Conservation (phyloP, 75 land plant species). For the Pseudotsuga menziesii region DNA sequence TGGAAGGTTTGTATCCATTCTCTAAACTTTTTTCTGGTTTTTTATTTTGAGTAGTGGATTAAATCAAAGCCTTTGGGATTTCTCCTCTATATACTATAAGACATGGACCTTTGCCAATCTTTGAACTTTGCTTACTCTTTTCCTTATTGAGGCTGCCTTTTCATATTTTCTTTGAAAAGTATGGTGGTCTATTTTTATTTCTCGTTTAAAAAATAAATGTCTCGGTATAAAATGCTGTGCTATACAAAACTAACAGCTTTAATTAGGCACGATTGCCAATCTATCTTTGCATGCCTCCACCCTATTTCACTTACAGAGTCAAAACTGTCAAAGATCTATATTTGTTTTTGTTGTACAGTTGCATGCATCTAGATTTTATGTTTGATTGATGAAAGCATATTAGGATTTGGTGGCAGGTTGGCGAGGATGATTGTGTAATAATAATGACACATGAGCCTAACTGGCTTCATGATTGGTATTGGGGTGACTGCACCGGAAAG, state of each 20-base stretch:
- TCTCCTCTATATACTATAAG: too few relatives aligned
- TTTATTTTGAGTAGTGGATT: too few relatives aligned
- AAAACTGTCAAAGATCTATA: not conserved
- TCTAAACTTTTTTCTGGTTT: too few relatives aligned
- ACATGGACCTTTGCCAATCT: not conserved
- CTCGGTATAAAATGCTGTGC: not conserved
- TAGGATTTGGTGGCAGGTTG: constrained; percentile 45
- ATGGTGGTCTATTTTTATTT: not conserved
- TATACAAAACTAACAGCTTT: not conserved
- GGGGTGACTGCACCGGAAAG: constrained; percentile 73
- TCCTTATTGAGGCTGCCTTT: not conserved
- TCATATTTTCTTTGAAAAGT: not conserved
- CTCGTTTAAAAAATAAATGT: not conserved
- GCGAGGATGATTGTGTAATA: constrained; percentile 79
- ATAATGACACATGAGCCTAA: constrained; percentile 96
- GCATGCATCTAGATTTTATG: not conserved
- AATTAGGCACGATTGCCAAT: not conserved
- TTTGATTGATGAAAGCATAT: not conserved
- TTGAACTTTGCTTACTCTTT: not conserved
- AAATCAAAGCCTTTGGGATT: too few relatives aligned
- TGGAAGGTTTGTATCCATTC: too few relatives aligned
- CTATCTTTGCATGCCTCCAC: not conserved
- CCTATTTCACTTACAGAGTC: not conserved
- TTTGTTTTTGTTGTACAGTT: not conserved
- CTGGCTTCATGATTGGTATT: constrained; percentile 99